Base-by-base conservation (phyloP, 352 stramenopile species). In the Phytophthora citrophthora region DNA sequence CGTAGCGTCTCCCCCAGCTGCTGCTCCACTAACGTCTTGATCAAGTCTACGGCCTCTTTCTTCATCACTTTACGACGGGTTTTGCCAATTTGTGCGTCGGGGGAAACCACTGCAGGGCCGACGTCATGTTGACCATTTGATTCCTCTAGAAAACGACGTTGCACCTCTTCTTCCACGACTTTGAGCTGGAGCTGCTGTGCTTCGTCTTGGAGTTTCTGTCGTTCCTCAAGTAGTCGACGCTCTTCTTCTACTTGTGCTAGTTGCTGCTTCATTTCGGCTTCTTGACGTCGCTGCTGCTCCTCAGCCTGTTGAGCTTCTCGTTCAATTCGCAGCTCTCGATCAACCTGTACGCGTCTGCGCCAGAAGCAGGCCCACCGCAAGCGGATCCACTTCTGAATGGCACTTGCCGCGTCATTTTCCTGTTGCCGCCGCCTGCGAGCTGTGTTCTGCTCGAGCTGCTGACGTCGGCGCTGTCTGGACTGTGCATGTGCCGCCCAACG, bases 51-150 rank as follows among this genome's bases (percentile, higher is more conserved):
- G 0, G 72, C 76, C 29, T 84, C 70, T 65, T 76, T 80, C 49
- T 81, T 81, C 72, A 84, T 84, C 31, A 84, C 72, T 40, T 75
- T 84, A 43, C 75, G 74, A 5, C 58, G 61, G 12, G 51, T 36
- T 49, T 66, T 77, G 3, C 36, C 50, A 1, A 23, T 15, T 16
- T 45, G 56, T 27, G 23, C 6, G 10, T 23, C 60, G 10, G 15
- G n/a, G 18, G 20, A 53, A n/a, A 16, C 16, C 6, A 40, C n/a
- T 3, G 23, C 29, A 31, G 44, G 51, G 6, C 16, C 51, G 18
- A 34, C 15, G 5, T 61, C 50, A 29, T 43, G 31, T 5, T 29
- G 47, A 11, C n/a, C 16, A 32, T 10, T 13, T 27, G 52, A 29
- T 39, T 63, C 47, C 23, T 64, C 34, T 3, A 45, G 44, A 64